Base-by-base conservation (phyloP, 2,329 filamentous ascomycete genomes). In the Remersonia thermophila region DNA sequence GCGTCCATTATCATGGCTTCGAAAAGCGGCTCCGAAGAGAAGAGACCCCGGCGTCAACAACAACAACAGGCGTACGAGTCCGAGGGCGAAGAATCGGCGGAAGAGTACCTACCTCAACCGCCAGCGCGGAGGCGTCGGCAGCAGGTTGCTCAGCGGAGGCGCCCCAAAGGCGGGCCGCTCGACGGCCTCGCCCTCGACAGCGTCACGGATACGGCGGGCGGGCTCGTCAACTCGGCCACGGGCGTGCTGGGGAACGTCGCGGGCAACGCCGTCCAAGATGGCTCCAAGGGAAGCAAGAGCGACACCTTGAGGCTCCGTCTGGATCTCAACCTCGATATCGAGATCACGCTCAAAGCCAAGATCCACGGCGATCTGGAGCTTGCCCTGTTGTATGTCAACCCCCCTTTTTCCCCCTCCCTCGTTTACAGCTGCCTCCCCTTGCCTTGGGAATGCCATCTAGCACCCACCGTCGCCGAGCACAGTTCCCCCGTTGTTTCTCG, bases 281-380 rank as follows among this genome's bases (percentile, higher is more conserved):
- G 57, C 40, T 45, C 56, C 43, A 56, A 50, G 25, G 55, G 54
- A 29, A 53, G 67, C 51, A 65, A 68, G 51, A 66, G 71, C 41
- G 78, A 85, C 50, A 80, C 81, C 27, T 61, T 87, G 53, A 79
- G 79, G 54, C 58, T 91, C 49, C 71, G 77, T 27, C 62, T 91
- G 15, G 83, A 91, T 52, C 66, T 86, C 38, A 91, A 91, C 57
- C 65, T 91, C 39, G 83, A 91, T 47, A 70, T 91, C 33, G 83
- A 91, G 58, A 83, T 91, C 43, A 80, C 85, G 50, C 69, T 91
- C 42, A 91, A 91, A 67, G 83, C 83, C 14, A 79, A 80, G 57
- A 86, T 91, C 46, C 77, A 86, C 50, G 85, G 85, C 52, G 85
- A 93, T 61, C 61, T 93, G 45, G 86, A 83, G 25, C 59, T 91